Percentiles rank a stretch among this genome's conserved stretches.
Evolutionary conservation across 148 eudicot genomes (phyloP).

Genomic region (Rhododendron vialii): DNA sequence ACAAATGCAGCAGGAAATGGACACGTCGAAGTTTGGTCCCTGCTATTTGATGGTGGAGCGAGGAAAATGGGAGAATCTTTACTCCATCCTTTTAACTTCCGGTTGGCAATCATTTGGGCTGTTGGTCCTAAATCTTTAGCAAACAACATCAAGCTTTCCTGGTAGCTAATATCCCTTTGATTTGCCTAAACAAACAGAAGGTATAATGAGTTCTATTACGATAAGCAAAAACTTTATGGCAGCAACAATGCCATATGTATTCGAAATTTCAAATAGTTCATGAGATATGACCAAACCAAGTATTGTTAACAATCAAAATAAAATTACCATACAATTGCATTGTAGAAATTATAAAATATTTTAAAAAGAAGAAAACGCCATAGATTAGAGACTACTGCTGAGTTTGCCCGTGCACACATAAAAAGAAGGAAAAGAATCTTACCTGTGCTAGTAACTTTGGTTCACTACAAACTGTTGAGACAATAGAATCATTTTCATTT

Average conservation of each 20-base stretch:
- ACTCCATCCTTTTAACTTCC: conserved; percentile 37
- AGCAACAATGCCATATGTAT: background rate
- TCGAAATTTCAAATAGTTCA: background rate
- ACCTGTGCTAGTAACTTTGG: conserved; percentile 27
- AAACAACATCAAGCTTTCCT: conserved; percentile 59
- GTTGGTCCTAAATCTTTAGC: conserved; percentile 68
- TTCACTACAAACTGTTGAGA: conserved; percentile 10
- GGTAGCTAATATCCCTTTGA: conserved; percentile 38
- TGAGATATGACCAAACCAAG: background rate
- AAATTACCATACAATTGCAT: background rate
- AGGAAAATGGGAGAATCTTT: conserved; percentile 7
- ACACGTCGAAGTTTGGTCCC: background rate
- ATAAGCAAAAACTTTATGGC: background rate
- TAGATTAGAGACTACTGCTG: background rate
- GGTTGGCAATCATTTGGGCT: conserved; percentile 63
- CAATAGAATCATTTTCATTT: conserved; percentile 13
- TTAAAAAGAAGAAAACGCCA: background rate
- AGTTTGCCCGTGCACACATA: background rate
- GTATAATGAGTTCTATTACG: background rate
- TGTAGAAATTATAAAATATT: background rate
- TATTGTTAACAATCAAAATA: background rate
- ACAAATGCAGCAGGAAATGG: conserved; percentile 10
- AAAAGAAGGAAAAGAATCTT: conserved; percentile 16
- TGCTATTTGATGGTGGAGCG: background rate
- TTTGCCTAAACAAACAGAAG: conserved; percentile 31